A percentile compares a stretch with the other conserved stretches of the same genome.
Conservation (phyloP, 768 basidiomycete genomes). For the Mrakia frigida region DNA sequence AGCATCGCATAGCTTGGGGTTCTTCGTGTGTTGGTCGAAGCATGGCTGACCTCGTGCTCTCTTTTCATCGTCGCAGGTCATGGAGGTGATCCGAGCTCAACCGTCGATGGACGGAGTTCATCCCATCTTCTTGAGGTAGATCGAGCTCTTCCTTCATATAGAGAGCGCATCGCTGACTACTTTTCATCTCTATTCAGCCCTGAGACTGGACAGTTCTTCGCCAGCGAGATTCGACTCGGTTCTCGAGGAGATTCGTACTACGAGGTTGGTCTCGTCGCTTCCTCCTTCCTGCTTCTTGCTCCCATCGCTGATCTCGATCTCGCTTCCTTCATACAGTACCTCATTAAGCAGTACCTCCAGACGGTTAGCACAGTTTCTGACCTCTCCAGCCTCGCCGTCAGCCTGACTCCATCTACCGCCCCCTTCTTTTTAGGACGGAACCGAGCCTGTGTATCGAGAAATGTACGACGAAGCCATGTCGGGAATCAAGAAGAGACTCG, state of each 20-base stretch:
- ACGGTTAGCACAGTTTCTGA: constrained; percentile 53
- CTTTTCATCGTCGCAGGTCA: constrained; percentile 49
- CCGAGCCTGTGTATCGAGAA: constrained; percentile 73
- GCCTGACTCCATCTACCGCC: neutral
- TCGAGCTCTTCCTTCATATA: constrained; percentile 10
- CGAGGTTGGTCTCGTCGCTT: constrained; percentile 46
- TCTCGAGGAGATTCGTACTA: constrained; percentile 92
- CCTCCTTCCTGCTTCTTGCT: constrained; percentile 55
- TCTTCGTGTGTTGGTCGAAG: too few relatives aligned
- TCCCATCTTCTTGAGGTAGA: constrained; percentile 77
- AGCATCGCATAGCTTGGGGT: constrained; percentile 46
- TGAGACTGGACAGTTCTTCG: constrained; percentile 53
- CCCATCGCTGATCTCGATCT: constrained; percentile 50
- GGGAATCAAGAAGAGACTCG: constrained; percentile 68
- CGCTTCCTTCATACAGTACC: constrained; percentile 24
- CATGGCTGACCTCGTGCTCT: too few relatives aligned
- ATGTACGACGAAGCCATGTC: constrained; percentile 87
- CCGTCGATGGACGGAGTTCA: constrained; percentile 66
- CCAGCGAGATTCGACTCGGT: constrained; percentile 77
- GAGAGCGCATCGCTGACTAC: neutral
- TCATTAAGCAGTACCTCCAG: constrained; percentile 70
- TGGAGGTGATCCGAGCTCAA: constrained; percentile 62
- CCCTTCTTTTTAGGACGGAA: constrained; percentile 49
- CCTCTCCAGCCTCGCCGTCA: neutral
- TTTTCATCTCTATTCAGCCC: constrained; percentile 46